Conservation (phyloP, 2,329 filamentous ascomycete species). For the Xylariomycetidae sp. region DNA sequence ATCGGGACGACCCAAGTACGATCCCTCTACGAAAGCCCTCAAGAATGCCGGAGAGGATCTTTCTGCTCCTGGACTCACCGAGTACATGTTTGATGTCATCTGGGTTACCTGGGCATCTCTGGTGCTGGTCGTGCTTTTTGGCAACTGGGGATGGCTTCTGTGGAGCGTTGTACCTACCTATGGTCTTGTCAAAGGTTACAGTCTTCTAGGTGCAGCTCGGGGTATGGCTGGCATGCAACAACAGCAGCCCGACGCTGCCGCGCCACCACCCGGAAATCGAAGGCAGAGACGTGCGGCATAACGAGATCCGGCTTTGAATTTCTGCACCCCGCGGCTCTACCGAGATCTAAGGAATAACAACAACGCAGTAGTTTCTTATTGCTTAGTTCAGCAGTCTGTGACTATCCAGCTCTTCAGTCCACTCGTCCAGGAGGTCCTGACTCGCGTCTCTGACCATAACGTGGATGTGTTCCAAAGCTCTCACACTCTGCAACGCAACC, state of each 20-base stretch:
- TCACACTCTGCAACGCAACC: slow-evolving; percentile 81
- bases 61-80: slow-evolving; percentile 79
- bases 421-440: slow-evolving; percentile 46
- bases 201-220: slow-evolving; percentile 49
- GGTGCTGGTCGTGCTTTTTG: slow-evolving; percentile 67
- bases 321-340: too few species aligned
- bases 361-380: too few species aligned
- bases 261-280: slow-evolving; percentile 42
- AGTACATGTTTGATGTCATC: slow-evolving; percentile 96
- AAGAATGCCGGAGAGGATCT: slow-evolving; percentile 82
- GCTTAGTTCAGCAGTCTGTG: slow-evolving; percentile 23
- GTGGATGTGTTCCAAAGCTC: slow-evolving; percentile 86
- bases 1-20: slow-evolving; percentile 73
- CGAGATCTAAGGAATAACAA: too few species aligned
- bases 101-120: slow-evolving; percentile 89
- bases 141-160: slow-evolving; percentile 67
- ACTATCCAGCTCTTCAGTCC: slow-evolving; percentile 44
- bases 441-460: slow-evolving; percentile 58
- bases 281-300: slow-evolving; percentile 51
- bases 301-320: background rate
- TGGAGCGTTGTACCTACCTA: slow-evolving; percentile 54
- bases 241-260: slow-evolving; percentile 28
- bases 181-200: slow-evolving; percentile 48
- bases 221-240: slow-evolving; percentile 47
- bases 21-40: slow-evolving; percentile 59